Conservation (phyloP, 2,329 filamentous ascomycete species). For the Whalleya microplaca region DNA sequence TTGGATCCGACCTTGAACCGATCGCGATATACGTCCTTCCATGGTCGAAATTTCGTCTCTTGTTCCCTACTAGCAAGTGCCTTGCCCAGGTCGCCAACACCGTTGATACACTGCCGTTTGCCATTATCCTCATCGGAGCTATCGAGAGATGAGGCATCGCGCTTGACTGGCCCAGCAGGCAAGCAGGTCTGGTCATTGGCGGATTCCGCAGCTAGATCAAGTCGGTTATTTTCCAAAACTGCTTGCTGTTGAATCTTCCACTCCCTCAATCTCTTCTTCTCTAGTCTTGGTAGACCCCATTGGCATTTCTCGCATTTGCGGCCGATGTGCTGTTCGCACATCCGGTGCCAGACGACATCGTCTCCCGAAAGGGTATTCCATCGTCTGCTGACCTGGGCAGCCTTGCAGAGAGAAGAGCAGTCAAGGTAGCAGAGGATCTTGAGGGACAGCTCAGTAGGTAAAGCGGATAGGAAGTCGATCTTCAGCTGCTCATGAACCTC, state of each 20-base stretch:
- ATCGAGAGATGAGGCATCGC: constrained; percentile 34
- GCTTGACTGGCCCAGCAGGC: constrained; percentile 37
- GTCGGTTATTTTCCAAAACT: constrained; percentile 53
- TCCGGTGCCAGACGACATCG: constrained; percentile 95
- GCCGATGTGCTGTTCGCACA: constrained; percentile 91
- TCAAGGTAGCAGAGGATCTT: constrained; percentile 93
- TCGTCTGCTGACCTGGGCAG: constrained; percentile 86
- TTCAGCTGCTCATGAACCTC: constrained; percentile 93
- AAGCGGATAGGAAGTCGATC: constrained; percentile 90
- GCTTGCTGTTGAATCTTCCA: constrained; percentile 78
- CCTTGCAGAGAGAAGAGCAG: constrained; percentile 92
- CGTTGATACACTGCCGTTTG: constrained; percentile 43
- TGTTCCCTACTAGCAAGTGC: constrained; percentile 33
- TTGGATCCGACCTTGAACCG: constrained; percentile 95
- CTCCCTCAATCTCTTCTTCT: constrained; percentile 83
- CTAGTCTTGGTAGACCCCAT: constrained; percentile 88
- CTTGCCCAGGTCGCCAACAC: constrained; percentile 23
- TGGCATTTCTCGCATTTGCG: constrained; percentile 88
- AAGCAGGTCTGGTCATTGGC: constrained; percentile 8
- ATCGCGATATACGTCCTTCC: constrained; percentile 98
- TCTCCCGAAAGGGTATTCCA: constrained; percentile 95
- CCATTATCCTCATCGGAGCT: constrained; percentile 29
- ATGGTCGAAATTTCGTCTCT: constrained; percentile 67
- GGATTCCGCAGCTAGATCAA: constrained; percentile 21
- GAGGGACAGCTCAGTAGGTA: constrained; percentile 89